A percentile compares a stretch with the other conserved stretches of the same genome.
Conservation (phyloP, 805 yeast genomes). For the Debaryomyces tyrocola region DNA sequence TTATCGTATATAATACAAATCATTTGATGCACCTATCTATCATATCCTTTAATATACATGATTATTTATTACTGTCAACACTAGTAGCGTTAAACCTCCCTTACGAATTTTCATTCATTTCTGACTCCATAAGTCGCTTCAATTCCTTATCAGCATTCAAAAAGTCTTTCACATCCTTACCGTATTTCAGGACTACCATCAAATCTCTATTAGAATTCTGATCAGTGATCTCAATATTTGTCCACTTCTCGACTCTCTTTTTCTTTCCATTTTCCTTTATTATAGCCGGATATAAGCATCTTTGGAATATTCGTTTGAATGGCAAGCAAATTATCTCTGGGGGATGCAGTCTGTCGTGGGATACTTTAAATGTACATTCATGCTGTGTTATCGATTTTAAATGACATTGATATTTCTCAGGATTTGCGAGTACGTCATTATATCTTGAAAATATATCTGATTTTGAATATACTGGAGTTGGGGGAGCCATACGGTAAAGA, state of each 20-base stretch:
- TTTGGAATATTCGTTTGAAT: conserved; percentile 41
- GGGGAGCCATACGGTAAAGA: conserved; percentile 42
- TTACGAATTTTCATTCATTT: conserved; percentile 5
- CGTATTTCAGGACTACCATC: conserved; percentile 20
- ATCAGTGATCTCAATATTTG: conserved; percentile 41
- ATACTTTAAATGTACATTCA: conserved; percentile 41
- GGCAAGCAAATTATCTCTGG: conserved; percentile 44
- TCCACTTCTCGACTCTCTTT: conserved; percentile 26
- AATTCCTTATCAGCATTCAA: conserved; percentile 39
- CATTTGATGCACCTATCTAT: not conserved
- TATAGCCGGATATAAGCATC: conserved; percentile 31
- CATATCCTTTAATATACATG: not conserved
- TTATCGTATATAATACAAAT: not conserved
- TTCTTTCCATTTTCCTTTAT: conserved; percentile 26
- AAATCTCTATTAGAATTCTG: conserved; percentile 28
- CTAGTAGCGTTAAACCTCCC: not conserved
- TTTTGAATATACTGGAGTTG: conserved; percentile 38
- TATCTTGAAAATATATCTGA: conserved; percentile 28
- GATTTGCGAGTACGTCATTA: conserved; percentile 25
- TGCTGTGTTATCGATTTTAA: conserved; percentile 37
- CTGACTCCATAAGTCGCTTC: conserved; percentile 29
- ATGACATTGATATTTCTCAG: conserved; percentile 32
- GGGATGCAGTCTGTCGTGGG: conserved; percentile 18
- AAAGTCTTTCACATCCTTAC: conserved; percentile 31
- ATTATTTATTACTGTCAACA: not conserved